phyloP scores from a whole-genome alignment of 2,329 filamentous ascomycete genomes.

The Rhytidhysteron rufulum region DNA sequence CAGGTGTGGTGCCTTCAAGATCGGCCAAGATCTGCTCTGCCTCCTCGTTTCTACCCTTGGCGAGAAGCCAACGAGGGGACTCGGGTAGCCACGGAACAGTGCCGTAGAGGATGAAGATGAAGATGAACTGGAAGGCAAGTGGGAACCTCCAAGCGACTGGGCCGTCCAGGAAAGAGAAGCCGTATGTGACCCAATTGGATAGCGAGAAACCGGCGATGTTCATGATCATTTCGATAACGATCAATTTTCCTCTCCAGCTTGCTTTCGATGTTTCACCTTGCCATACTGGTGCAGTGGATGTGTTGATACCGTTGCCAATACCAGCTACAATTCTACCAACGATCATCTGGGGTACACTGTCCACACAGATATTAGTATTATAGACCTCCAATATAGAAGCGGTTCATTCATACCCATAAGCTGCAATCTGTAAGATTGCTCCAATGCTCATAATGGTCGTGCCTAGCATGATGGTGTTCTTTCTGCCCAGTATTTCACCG shows the following conservation, averaged over 20 bases:
- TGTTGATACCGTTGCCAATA: constrained; percentile 52
- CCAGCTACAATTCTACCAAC: constrained; percentile 42
- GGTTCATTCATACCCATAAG: no score
- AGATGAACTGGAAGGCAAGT: constrained; percentile 45
- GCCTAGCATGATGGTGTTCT: constrained; percentile 46
- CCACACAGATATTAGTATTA: no score
- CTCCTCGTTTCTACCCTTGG: constrained; percentile 42
- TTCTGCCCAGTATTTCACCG: constrained; percentile 48
- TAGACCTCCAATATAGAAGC: no score
- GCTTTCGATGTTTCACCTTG: constrained; percentile 50
- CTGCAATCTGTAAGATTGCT: constrained; percentile 45
- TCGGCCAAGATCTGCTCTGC: constrained; percentile 48
- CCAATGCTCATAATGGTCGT: constrained; percentile 48
- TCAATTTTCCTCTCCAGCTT: constrained; percentile 41
- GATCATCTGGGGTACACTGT: no score
- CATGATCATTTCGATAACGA: constrained; percentile 48
- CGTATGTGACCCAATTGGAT: constrained; percentile 52
- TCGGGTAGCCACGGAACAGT: constrained; percentile 45
- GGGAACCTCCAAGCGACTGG: constrained; percentile 43
- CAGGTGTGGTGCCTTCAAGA: constrained; percentile 42
- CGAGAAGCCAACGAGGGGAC: constrained; percentile 44
- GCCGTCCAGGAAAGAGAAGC: constrained; percentile 44
- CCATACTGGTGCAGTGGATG: constrained; percentile 46
- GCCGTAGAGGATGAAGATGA: constrained; percentile 40
- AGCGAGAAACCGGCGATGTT: constrained; percentile 50